Evolutionary conservation across 768 basidiomycete species (phyloP), one percentile per base, ranked within the genome.

Genomic region (Rhizopogon vesiculosus): DNA sequence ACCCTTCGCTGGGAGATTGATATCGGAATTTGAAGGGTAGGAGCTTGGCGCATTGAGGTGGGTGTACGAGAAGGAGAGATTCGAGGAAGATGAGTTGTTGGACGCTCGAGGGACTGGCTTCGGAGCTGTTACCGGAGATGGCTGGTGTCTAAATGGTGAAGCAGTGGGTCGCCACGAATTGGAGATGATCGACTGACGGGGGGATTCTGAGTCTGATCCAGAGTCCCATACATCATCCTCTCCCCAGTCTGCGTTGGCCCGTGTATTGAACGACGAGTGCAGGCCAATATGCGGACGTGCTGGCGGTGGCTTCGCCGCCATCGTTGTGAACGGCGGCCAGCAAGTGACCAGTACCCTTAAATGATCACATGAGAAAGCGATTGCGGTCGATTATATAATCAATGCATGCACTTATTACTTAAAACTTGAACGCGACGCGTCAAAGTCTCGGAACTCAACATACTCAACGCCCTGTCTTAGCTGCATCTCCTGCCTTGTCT

Each of bases 191-290:
- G 79, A 78, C 56, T 77, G 81, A 61, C 76, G 79, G 55, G 80
- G 81, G 53, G 81, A 85, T 69, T 89, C 89, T 45, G 84, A 85
- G 72, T 92, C 90, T 16, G 89, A 91, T 51, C 80, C 78, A 62
- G 85, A 87, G 72, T 92, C 90, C 90, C 90, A 93, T 45, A 83
- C 89, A 67, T 93, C 90, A 65, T 92, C 90, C 67, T 91, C 89
- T n/a, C 74, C 87, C 86, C 88, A 87, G 52, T 90, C 87, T 49
- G 71, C 69, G 55, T 71, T 79, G 61, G 72, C 77, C 51, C 58
- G 79, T 55, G 78, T 76, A 69, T 62, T 72, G 71, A 66, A 67
- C 33, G 62, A 68, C 5, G 85, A 75, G 57, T 82, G 78, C 42
- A 89, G 73, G 42, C 80, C 86, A 58, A 86, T 81, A 72, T 89